Evolutionary conservation across 306 rosid genomes (phyloP), one percentile per base, ranked within the genome.

Genomic region (Trichosanthes cucumerina): DNA sequence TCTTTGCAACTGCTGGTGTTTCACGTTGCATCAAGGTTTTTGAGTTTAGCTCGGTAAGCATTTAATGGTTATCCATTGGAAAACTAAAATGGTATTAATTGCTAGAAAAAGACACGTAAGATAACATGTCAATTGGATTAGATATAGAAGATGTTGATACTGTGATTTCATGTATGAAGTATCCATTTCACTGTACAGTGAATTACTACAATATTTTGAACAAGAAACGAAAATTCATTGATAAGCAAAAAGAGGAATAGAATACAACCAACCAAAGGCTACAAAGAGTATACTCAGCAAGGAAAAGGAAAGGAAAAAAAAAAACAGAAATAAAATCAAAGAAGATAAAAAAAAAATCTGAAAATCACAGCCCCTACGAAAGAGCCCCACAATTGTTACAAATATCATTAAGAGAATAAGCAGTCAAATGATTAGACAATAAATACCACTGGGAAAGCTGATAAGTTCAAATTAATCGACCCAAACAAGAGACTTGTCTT

Each of bases 1-100:
- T 91, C 56, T 91, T 93, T 87, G 97, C 98, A 53, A 91, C 93
- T 62, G 97, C 98, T 85, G 98, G 98, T 83, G 97, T 93, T 82
- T 91, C 98, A 3, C 86, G 97, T 76, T 85, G 98, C 80, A 93
- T 93, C 81, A 93, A 91, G 81, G 90, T 93, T 85, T 93, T 91
- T 81, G 98, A 93, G 82, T 93, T 91, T 84, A 87, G 97, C 73
- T 57, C 88, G 85, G 98, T 91, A 90, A 80, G 92, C 62, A 19
- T 41, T 36, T 33, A 52, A 33, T 34, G 18, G 33, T 41, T 41
- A 11, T 68, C 39, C 74, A 39, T 19, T 68, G 74, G 9, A 41
- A 21, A 41, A 41, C 33, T 39, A 1, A 38, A 24, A 11, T 5
- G 53, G 11, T 68, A 21, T 39, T 68, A 68, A n/a, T 68, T 36